Evolutionary conservation across 176 grass and related monocot species (phyloP), one percentile per base, ranked within the genome.

Genomic region (Hsuehochloa calcarea): DNA sequence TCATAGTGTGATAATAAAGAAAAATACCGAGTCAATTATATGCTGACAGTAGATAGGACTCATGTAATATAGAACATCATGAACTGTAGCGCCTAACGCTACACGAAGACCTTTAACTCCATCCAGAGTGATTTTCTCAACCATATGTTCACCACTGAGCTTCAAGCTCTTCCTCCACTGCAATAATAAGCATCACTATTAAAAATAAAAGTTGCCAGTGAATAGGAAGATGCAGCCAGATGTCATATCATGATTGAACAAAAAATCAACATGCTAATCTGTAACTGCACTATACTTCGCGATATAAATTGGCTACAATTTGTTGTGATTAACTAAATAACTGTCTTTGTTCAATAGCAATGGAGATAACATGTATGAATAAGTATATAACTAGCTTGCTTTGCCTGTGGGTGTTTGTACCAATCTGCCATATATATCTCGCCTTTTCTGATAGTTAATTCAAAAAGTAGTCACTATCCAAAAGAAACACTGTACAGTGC

Each of bases 1-100:
- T 15, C 43, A 12, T 75, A 50, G 12, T 85, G 51, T 45, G 37
- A 44, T 50, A 47, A 69, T 75, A 82, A 75, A 90, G 79, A 22
- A 91, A 82, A 43, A 80, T 98, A 98, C 96, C 91, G 96, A 98
- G 56, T 98, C 88, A 37, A 98, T 98, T 77, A 98, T 98, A 71
- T 95, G 85, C 69, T 98, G 96, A 87, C 93, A 98, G 70, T 98
- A 98, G 71, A 98, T 95, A 82, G 96, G 96, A 65, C 96, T 98
- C 93, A 98, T 98, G 70, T 98, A 98, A 90, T 98, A 95, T 68
- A 98, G 85, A 89, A 98, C 96, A 86, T 98, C 96, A 82, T 98
- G 96, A 83, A 98, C 96, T 19, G 96, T 98, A 59, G 93, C 93
- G 65, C 96, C 88, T 82, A 95, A 82, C 10, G 96, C 87, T 23